phyloP scores from a whole-genome alignment of 2,329 filamentous ascomycete species.

The Ophiobolus disseminans region DNA sequence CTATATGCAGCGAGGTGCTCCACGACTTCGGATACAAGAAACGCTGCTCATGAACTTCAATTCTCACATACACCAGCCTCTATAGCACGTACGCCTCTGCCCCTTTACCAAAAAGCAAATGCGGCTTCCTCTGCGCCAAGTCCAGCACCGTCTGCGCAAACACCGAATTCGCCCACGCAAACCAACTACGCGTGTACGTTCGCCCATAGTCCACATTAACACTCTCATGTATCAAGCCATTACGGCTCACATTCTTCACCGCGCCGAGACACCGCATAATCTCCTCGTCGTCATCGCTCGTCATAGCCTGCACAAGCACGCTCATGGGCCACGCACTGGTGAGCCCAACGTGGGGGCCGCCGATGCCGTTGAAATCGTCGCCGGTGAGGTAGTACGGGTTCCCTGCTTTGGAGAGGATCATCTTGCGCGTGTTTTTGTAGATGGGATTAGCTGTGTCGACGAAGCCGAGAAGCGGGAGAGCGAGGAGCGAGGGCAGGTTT shows the following conservation, averaged over 20 bases:
- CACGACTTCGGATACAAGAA: too few relatives aligned
- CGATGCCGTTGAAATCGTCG: slow-evolving; percentile 81
- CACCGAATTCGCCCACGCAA: slow-evolving; percentile 97
- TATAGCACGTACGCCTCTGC: slow-evolving; percentile 50
- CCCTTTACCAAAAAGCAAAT: slow-evolving; percentile 78
- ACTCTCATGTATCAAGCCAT: slow-evolving; percentile 91
- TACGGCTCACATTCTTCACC: slow-evolving; percentile 75
- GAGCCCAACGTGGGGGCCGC: slow-evolving; percentile 83
- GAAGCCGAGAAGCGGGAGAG: slow-evolving; percentile 81
- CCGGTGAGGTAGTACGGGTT: slow-evolving; percentile 92
- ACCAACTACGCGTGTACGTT: slow-evolving; percentile 90
- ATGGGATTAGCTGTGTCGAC: slow-evolving; percentile 68
- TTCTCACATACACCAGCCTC: too few relatives aligned
- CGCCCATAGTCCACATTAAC: slow-evolving; percentile 76
- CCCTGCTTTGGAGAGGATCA: slow-evolving; percentile 74
- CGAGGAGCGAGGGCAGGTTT: slow-evolving; percentile 81
- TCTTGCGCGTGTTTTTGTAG: slow-evolving; percentile 88
- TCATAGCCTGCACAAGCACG: slow-evolving; percentile 88
- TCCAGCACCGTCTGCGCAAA: slow-evolving; percentile 93
- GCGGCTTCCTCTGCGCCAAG: slow-evolving; percentile 84
- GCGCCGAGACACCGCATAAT: slow-evolving; percentile 75
- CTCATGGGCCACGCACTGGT: slow-evolving; percentile 97
- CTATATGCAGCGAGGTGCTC: too few relatives aligned
- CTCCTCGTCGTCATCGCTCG: slow-evolving; percentile 81
- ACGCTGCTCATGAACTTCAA: too few relatives aligned